Evolutionary conservation across 106 monocot genomes (phyloP), one percentile per base, ranked within the genome.

Genomic region (Dactylorhiza incarnata): DNA sequence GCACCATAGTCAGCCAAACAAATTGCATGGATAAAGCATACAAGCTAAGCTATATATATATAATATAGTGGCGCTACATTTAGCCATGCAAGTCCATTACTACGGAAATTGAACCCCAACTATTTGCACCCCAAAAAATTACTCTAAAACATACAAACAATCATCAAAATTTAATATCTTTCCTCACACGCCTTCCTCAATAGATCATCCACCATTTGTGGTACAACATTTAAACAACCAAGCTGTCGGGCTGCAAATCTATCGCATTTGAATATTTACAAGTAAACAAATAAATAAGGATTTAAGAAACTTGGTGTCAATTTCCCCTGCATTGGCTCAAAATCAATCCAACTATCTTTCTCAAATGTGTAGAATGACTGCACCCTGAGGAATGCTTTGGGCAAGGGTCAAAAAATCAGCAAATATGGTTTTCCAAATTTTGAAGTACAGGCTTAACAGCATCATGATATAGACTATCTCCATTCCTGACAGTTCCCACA

Each of bases 401-500:
- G 19, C 3, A 16, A 67, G 67, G 23, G 9, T 7, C 62, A 22
- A 45, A 69, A 46, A 69, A 69, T 69, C 16, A 46, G 69, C 5
- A 44, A 7, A 46, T 69, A 69, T 6, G 11, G 45, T 46, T 17
- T n/a, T 69, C 45, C 69, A 45, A 69, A 65, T 0, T 45, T 46
- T 45, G 45, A n/a, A 66, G 37, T 26, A 48, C 26, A 48, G 6
- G 9, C 4, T 54, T 59, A 59, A 59, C 58, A 59, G 22, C 58
- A 59, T 59, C 58, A 59, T 59, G 22, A 7, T 59, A 10, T 14
- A 65, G n/a, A 70, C 48, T 86, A 91, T 68, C 62, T 76, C 87
- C 95, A 92, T 4, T 89, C 95, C 55, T 86, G 78, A 54, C 92
- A 95, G 62, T 45, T 47, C 10, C 86, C 87, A 72, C 95, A 92